These are phyloP conservation scores for Neophaeococcomyces aloes DNA, from an alignment of 2,329 filamentous ascomycete species.

Conservation along the genomic window DNA sequence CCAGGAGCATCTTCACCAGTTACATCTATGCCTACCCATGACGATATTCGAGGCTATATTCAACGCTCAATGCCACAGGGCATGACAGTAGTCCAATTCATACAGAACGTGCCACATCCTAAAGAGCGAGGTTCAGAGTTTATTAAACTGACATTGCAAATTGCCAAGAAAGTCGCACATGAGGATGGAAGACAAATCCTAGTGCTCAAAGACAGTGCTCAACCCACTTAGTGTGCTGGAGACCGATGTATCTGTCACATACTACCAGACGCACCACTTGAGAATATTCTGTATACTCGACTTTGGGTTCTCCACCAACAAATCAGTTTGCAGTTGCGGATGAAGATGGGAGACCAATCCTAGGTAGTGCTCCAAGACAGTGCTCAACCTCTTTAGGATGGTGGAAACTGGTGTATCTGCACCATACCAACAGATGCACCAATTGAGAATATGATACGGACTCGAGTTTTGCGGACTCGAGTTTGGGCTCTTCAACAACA, in stretches of 20 bases:
- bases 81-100: not conserved
- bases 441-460: too few relatives aligned
- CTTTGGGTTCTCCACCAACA: too few relatives aligned
- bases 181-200: not conserved
- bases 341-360: not conserved
- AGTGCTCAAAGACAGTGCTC: not conserved
- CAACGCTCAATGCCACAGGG: conserved; percentile 1
- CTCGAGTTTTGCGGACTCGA: too few relatives aligned
- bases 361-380: not conserved
- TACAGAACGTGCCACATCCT: not conserved
- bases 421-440: too few relatives aligned
- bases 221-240: too few relatives aligned
- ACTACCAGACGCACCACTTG: too few relatives aligned
- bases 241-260: too few relatives aligned
- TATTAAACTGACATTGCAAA: not conserved
- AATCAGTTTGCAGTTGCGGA: too few relatives aligned
- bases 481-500: too few relatives aligned
- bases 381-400: not conserved
- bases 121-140: not conserved
- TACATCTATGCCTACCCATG: not conserved
- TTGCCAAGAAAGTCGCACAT: not conserved
- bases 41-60: not conserved
- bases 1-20: not conserved
- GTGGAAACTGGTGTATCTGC: too few relatives aligned
- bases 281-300: too few relatives aligned